These are phyloP conservation scores for Saccharum spontaneum DNA, from an alignment of 176 grass and related monocot genomes.

Conservation along the genomic window DNA sequence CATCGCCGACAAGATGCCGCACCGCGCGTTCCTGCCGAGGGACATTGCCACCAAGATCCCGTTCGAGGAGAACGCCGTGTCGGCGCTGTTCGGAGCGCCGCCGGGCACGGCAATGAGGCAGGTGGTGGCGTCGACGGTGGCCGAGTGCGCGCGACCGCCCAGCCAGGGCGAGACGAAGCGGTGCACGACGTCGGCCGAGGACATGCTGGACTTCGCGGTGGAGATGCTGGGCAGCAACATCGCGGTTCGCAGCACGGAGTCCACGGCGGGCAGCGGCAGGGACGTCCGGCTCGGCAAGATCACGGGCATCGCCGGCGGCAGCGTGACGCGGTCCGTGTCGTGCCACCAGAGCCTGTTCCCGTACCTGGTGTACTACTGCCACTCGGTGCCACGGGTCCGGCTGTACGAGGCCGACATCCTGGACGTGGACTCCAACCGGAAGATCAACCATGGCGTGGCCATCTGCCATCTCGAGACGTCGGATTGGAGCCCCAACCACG, in stretches of 20 bases:
- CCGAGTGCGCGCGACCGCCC: constrained; percentile 45
- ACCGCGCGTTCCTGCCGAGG: constrained; percentile 51
- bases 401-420: constrained; percentile 69
- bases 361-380: constrained; percentile 74
- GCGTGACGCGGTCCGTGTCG: constrained; percentile 56
- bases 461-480: constrained; percentile 74
- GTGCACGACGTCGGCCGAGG: constrained; percentile 59
- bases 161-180: constrained; percentile 60
- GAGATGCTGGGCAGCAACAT: constrained; percentile 53
- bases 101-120: constrained; percentile 47
- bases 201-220: constrained; percentile 66
- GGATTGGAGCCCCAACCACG: constrained; percentile 52
- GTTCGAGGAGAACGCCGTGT: constrained; percentile 33
- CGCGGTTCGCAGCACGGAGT: constrained; percentile 45
- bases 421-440: constrained; percentile 32
- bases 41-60: constrained; percentile 52
- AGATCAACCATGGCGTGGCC: constrained; percentile 64
- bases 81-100: constrained; percentile 38
- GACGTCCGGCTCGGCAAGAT: constrained; percentile 47
- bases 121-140: constrained; percentile 47
- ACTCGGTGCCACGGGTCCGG: constrained; percentile 60
- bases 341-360: constrained; percentile 81
- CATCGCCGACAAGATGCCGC: constrained; percentile 48
- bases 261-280: constrained; percentile 27
- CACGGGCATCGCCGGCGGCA: constrained; percentile 44